A percentile compares a stretch with the other conserved stretches of the same genome.
phyloP scores from a whole-genome alignment of 2,329 filamentous ascomycete species.

The Paecilomyces fulvus region DNA sequence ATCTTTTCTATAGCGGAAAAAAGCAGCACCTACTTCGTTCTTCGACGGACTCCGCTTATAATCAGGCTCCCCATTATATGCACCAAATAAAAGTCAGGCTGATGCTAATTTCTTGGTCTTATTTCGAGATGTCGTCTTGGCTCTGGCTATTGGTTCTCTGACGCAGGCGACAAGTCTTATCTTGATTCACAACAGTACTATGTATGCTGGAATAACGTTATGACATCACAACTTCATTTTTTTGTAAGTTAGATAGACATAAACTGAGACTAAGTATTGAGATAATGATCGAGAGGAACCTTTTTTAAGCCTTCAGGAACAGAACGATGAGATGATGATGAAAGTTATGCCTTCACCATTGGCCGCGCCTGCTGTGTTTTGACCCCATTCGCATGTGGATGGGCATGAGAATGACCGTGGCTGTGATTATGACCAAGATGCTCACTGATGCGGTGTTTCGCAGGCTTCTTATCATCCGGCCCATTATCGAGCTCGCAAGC shows the following conservation, averaged over 20 bases:
- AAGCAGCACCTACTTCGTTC: not conserved
- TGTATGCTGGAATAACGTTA: too few species aligned
- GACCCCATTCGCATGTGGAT: not conserved
- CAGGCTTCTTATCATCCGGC: constrained; percentile 9
- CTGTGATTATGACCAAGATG: constrained; percentile 15
- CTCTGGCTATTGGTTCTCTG: not conserved
- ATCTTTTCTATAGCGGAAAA: not conserved
- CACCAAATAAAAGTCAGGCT: not conserved
- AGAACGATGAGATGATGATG: not conserved
- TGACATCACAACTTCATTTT: not conserved
- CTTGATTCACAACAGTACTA: too few species aligned
- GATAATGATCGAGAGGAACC: not conserved
- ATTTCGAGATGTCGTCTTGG: not conserved
- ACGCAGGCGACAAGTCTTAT: not conserved
- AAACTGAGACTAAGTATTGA: not conserved
- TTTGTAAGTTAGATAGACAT: not conserved
- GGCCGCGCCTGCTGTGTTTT: not conserved
- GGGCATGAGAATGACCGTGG: constrained; percentile 4
- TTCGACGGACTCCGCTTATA: too few species aligned
- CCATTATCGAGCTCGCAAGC: constrained; percentile 9
- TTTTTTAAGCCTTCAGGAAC: not conserved
- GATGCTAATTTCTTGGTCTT: not conserved
- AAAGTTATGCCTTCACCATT: not conserved
- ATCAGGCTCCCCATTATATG: not conserved
- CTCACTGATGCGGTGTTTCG: constrained; percentile 24